Evolutionary conservation across 306 rosid species (phyloP).

Genomic region (Prinsepia uniflora): DNA sequence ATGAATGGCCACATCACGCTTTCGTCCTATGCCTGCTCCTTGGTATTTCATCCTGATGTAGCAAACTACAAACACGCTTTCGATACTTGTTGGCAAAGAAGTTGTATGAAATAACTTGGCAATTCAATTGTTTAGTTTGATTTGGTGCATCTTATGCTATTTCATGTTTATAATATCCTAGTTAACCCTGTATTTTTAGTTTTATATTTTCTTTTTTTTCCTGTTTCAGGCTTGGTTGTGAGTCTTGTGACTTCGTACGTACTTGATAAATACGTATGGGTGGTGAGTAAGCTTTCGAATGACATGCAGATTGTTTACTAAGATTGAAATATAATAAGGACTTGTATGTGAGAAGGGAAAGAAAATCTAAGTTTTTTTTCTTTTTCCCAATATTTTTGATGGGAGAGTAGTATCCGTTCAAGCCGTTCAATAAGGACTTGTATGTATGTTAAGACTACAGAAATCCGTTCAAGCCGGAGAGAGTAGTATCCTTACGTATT

Average conservation of each 20-base stretch:
- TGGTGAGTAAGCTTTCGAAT: background rate
- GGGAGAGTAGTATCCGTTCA: no score
- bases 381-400: conserved; percentile 2
- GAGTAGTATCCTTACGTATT: background rate
- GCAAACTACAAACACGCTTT: background rate
- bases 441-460: conserved; percentile 7
- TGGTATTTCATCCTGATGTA: background rate
- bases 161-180: background rate
- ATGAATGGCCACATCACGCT: background rate
- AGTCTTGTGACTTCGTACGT: background rate
- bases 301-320: background rate
- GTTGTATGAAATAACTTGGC: background rate
- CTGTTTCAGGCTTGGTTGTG: background rate
- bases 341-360: background rate
- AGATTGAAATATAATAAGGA: background rate
- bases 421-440: no score
- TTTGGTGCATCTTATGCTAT: background rate
- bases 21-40: background rate
- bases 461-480: conserved; percentile 3
- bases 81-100: background rate
- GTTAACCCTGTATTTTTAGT: background rate
- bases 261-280: background rate
- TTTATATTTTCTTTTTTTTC: background rate
- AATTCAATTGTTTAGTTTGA: background rate
- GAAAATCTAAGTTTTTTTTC: background rate